A percentile compares a stretch with the other conserved stretches of the same genome.
Evolutionary conservation across 305 asterid species (phyloP).

Genomic region (Fraxinus platypoda): DNA sequence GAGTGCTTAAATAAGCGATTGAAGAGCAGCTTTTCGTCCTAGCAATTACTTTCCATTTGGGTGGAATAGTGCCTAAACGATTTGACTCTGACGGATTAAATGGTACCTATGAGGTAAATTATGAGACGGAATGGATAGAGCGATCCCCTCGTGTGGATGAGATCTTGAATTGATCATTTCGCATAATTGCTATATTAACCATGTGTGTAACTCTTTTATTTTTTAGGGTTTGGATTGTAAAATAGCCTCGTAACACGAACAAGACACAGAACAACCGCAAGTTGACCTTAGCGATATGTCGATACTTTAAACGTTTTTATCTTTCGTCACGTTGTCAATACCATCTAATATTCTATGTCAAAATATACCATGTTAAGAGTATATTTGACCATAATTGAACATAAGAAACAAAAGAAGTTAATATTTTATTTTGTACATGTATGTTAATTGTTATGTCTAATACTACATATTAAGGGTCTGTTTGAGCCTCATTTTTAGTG

Average conservation of each 20-base stretch:
- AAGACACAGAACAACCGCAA: neutral
- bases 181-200: no score
- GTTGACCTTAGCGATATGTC: no score
- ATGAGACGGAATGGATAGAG: neutral
- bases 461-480: no score
- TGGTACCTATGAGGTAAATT: neutral
- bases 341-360: neutral
- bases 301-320: no score
- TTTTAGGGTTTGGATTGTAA: neutral
- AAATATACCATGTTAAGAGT: neutral
- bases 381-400: neutral
- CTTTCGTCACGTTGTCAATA: neutral
- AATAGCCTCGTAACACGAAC: neutral
- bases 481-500: no score
- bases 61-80: neutral
- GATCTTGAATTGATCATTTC: neutral
- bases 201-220: neutral
- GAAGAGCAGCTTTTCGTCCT: neutral
- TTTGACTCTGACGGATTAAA: neutral
- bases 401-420: neutral
- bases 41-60: neutral
- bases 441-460: no score
- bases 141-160: neutral
- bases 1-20: no score
- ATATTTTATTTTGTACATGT: neutral